Evolutionary conservation across 2,329 filamentous ascomycete species (phyloP), one percentile per base, ranked within the genome.

Genomic region (Trematosphaeria pertusa): DNA sequence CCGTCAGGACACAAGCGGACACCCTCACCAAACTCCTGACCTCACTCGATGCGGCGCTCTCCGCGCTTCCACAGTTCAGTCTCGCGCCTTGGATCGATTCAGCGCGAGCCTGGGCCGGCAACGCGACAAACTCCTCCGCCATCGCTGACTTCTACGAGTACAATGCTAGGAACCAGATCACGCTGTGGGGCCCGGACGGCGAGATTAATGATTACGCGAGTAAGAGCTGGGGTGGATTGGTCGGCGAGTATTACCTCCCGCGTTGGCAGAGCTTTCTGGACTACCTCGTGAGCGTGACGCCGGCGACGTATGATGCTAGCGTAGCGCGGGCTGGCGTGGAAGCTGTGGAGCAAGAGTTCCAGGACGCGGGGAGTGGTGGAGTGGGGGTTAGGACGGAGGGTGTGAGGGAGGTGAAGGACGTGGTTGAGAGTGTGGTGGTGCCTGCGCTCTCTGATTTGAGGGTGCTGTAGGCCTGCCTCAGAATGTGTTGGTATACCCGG

Each of bases 201-300:
- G 64, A 81, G 55, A 77, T 81, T 31, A 71, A 59, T 26, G 79
- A 81, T 59, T 81, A 81, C 48, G 77, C 78, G 3, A 74, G 72
- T 4, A 80, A 79, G 61, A 64, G 66, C 17, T 81, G 78, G 78
- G 70, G 66, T 7, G 78, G 78, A 1, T 62, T 82, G 0, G 72
- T 80, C 3, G 64, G 62, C 1, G 62, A 61, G 1, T 82, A 81
- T 58, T 81, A 81, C 55, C 37, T 71, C 8, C 71, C 70, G 11
- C 62, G 79, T 8, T 81, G 78, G 78, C 42, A 69, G 37, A 71
- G 70, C 21, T 81, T 81, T 52, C 51, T 78, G 8, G 59, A 73
- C 14, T 77, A 75, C 50, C 57, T 77, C 42, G 37, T 54, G 1
- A 50, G 43, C 10, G 46, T 46, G 31, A 17, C 20, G 34, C 43